Conservation (phyloP, 345 rosid genomes). For the Hibiscus tridactylites region DNA sequence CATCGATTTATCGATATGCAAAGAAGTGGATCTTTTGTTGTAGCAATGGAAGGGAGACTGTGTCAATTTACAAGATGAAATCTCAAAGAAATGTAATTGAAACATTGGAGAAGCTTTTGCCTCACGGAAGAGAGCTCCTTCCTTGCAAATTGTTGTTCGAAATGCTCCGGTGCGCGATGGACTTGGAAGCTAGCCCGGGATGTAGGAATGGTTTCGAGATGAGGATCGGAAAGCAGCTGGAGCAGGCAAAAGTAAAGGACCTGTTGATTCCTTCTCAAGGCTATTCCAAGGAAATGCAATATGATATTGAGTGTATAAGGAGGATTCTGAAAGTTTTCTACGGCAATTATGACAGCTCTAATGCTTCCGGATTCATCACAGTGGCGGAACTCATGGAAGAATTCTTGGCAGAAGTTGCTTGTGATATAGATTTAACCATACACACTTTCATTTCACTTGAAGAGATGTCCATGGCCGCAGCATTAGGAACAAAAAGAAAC, state of each 20-base stretch:
- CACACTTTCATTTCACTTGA: conserved; percentile 44
- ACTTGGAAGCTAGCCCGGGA: conserved; percentile 37
- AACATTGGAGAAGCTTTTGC: conserved; percentile 61
- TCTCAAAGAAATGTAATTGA: conserved; percentile 42
- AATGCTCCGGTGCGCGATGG: conserved; percentile 44
- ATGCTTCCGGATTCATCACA: conserved; percentile 20
- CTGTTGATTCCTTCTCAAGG: conserved; percentile 45
- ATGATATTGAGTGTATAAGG: conserved; percentile 52
- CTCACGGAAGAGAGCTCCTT: conserved; percentile 39
- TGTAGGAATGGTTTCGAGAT: conserved; percentile 62
- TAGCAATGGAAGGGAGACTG: conserved; percentile 10
- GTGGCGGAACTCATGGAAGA: conserved; percentile 69
- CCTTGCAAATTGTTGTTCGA: conserved; percentile 47
- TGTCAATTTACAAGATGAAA: conserved; percentile 33
- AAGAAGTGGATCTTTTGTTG: conserved; percentile 37
- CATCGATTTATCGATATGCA: conserved; percentile 50
- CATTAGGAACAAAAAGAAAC: conserved; percentile 32
- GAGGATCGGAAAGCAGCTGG: conserved; percentile 70
- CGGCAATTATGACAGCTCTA: conserved; percentile 21
- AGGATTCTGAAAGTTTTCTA: conserved; percentile 55
- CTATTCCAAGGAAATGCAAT: conserved; percentile 38
- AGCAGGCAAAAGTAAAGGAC: conserved; percentile 50
- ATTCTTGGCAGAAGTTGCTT: conserved; percentile 48
- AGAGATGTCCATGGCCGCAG: conserved; percentile 42
- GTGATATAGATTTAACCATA: conserved; percentile 43